Percentiles rank a stretch among this genome's conserved stretches.
Conservation (phyloP, 345 rosid species). For the Populus alba region DNA sequence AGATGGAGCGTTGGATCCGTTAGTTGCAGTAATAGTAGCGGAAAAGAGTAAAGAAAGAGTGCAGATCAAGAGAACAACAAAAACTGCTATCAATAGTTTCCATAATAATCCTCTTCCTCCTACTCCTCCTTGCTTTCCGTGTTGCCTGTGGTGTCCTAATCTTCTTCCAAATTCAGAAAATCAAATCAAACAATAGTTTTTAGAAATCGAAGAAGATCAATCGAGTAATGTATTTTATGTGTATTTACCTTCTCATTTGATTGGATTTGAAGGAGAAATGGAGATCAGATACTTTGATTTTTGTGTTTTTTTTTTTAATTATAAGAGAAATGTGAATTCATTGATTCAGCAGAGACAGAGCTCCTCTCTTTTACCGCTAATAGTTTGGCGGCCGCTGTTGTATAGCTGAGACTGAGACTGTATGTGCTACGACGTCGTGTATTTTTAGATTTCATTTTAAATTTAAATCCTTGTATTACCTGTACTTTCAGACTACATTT, state of each 20-base stretch:
- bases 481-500: no score
- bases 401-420: not conserved
- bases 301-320: not conserved
- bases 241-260: constrained; percentile 23
- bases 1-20: constrained; percentile 43
- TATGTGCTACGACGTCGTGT: no score
- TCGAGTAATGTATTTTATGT: not conserved
- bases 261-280: not conserved
- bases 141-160: constrained; percentile 66
- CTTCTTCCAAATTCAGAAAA: constrained; percentile 21
- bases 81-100: constrained; percentile 58
- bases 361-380: not conserved
- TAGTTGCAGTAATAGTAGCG: constrained; percentile 38
- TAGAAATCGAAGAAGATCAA: not conserved
- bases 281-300: constrained; percentile 2
- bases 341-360: not conserved
- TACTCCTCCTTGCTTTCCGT: constrained; percentile 50
- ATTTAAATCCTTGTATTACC: no score
- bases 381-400: no score
- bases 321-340: not conserved
- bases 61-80: constrained; percentile 65
- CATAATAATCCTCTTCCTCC: constrained; percentile 56
- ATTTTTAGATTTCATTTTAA: no score
- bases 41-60: constrained; percentile 65
- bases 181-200: not conserved